Conservation (phyloP, 2,329 filamentous ascomycete species). For the Aquanectria penicillioides region DNA sequence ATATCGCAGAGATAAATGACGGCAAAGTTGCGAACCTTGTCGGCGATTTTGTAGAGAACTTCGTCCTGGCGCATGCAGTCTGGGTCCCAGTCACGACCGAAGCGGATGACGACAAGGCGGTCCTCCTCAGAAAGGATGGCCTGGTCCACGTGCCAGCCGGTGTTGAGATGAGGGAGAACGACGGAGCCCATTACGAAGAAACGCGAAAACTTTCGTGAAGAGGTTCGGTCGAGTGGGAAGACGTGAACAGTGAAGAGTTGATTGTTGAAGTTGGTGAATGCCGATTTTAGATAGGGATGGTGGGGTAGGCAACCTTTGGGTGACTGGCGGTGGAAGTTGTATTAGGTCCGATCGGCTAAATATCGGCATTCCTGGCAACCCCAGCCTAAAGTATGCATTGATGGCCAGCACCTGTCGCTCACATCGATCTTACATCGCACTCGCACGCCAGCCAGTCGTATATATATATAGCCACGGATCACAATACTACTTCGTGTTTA, state of each 20-base stretch:
- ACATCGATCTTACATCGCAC: too few species aligned
- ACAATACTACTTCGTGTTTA: too few species aligned
- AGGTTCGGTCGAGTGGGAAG: not conserved
- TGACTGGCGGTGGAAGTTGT: not conserved
- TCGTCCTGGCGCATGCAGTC: slow-evolving; percentile 85
- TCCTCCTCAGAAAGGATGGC: slow-evolving; percentile 90
- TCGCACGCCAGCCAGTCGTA: too few species aligned
- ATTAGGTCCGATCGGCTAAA: not conserved
- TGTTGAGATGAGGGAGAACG: slow-evolving; percentile 88
- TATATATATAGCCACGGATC: too few species aligned
- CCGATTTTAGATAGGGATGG: not conserved
- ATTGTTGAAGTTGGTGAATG: not conserved
- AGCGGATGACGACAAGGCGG: slow-evolving; percentile 91
- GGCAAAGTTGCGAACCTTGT: slow-evolving; percentile 92
- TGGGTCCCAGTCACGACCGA: slow-evolving; percentile 84
- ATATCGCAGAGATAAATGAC: slow-evolving; percentile 95
- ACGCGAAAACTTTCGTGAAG: not conserved
- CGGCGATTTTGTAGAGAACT: slow-evolving; percentile 92
- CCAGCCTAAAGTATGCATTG: too few species aligned
- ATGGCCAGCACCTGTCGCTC: too few species aligned
- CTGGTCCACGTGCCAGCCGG: slow-evolving; percentile 98
- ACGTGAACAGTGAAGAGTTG: not conserved
- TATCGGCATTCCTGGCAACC: too few species aligned
- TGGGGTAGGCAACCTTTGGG: not conserved
- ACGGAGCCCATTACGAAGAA: slow-evolving; percentile 74